A percentile compares a stretch with the other conserved stretches of the same genome.
Conservation (phyloP, 2,329 filamentous ascomycete genomes). For the Amauroascus verrucosus region DNA sequence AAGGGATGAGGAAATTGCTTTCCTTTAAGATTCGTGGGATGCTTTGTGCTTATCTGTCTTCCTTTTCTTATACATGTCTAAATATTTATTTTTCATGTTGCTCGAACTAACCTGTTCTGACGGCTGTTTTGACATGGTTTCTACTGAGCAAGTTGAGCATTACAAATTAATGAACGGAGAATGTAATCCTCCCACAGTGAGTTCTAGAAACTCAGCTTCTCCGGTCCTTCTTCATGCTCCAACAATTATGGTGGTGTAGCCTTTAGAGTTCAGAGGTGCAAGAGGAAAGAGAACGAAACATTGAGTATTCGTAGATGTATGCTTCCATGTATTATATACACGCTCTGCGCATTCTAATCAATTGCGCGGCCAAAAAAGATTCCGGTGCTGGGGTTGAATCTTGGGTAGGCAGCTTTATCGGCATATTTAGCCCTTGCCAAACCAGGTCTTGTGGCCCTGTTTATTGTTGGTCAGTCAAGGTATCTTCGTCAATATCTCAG, state of each 20-base stretch:
- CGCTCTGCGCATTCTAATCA: not conserved
- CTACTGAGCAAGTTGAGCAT: not conserved
- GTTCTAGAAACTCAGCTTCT: too few species aligned
- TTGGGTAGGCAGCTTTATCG: constrained; percentile 17
- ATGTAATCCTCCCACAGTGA: not conserved
- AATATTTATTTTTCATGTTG: not conserved
- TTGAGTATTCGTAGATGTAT: not conserved
- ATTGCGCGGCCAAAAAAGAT: not conserved
- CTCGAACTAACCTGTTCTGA: not conserved
- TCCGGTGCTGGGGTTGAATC: not conserved
- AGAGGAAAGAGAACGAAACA: not conserved
- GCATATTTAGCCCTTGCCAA: constrained; percentile 21
- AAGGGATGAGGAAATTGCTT: not conserved
- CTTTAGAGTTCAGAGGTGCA: too few species aligned
- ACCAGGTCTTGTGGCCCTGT: constrained; percentile 57
- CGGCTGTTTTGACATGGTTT: not conserved
- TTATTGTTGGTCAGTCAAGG: constrained; percentile 10
- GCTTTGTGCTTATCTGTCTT: too few species aligned
- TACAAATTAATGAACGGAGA: not conserved
- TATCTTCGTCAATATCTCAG: constrained; percentile 10
- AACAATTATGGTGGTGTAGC: too few species aligned
- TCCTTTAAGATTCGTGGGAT: not conserved
- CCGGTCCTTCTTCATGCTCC: too few species aligned
- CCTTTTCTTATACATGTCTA: too few species aligned
- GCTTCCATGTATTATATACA: constrained; percentile 8